Evolutionary conservation across 257 asterid genomes (phyloP).

Genomic region (Solanum piurae): DNA sequence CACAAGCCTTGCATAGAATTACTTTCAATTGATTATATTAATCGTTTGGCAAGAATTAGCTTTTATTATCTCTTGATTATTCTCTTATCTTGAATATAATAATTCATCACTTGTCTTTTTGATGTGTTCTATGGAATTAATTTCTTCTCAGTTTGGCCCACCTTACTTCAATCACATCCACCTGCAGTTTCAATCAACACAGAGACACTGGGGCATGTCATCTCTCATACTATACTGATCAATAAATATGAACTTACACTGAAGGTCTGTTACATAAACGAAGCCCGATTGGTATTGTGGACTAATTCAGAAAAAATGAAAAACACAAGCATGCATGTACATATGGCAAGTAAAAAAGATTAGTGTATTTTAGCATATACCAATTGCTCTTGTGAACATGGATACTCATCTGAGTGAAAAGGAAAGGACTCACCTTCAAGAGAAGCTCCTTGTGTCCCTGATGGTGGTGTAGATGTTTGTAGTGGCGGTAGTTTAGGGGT

Average conservation of each 20-base stretch:
- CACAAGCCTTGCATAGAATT: neutral
- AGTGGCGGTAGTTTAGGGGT: conserved; percentile 22
- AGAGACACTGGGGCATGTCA: neutral
- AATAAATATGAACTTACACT: neutral
- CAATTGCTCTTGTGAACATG: neutral
- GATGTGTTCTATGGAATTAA: neutral
- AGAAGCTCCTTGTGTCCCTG: conserved; percentile 19
- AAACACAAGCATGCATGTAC: neutral
- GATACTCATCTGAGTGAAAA: neutral
- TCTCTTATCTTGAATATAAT: neutral
- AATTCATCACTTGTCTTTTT: neutral
- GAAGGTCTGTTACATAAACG: neutral
- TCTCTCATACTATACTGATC: neutral
- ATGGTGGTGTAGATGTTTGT: conserved; percentile 26
- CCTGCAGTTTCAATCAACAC: neutral
- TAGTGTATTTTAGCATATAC: neutral
- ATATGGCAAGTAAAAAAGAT: neutral
- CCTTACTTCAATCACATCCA: neutral
- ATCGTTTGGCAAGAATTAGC: neutral
- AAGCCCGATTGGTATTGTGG: neutral
- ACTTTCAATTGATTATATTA: neutral
- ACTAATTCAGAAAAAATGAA: neutral
- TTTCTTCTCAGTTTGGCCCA: neutral
- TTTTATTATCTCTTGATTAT: neutral
- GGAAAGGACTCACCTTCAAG: conserved; percentile 28